Evolutionary conservation across 192 early-diverging fungal genomes (phyloP).

Genomic region (Coemansia biformis): DNA sequence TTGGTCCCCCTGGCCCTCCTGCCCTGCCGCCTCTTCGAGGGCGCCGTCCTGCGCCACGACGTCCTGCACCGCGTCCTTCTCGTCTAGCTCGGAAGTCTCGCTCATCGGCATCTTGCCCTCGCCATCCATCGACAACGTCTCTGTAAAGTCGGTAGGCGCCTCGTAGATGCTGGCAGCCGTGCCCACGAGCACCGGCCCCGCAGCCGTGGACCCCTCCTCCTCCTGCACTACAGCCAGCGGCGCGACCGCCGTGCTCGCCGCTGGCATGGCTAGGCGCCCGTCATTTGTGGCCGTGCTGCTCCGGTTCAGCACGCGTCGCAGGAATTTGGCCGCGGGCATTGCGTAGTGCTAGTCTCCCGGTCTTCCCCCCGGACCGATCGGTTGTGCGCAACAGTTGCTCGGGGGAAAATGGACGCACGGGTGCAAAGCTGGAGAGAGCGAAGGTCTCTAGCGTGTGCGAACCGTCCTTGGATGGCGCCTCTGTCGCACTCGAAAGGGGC

Average conservation of each 20-base stretch:
- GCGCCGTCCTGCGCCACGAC: conserved; percentile 11
- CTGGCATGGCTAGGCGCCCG: not conserved
- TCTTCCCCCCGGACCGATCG: no score
- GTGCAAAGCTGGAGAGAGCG: no score
- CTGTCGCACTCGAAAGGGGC: no score
- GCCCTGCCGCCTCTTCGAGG: conserved; percentile 1
- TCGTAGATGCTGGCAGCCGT: conserved; percentile 9
- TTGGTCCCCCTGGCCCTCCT: not conserved
- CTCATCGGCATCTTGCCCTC: conserved; percentile 25
- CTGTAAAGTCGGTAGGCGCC: conserved; percentile 21
- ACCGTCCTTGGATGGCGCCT: no score
- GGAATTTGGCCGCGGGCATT: conserved; percentile 30
- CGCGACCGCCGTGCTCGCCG: not conserved
- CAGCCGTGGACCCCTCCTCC: conserved; percentile 5
- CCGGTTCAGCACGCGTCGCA: conserved; percentile 37
- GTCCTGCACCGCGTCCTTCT: conserved; percentile 30
- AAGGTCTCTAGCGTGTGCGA: no score
- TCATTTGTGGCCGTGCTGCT: conserved; percentile 12
- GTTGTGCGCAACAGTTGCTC: no score
- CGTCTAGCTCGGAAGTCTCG: conserved; percentile 1
- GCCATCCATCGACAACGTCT: conserved; percentile 23
- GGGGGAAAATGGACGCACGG: no score
- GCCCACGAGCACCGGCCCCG: conserved; percentile 7
- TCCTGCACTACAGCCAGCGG: not conserved
- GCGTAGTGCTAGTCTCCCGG: no score